Percentiles rank a stretch among this genome's conserved stretches.
phyloP scores from a whole-genome alignment of 768 basidiomycete genomes.

The Podaxis carcinomalis region DNA sequence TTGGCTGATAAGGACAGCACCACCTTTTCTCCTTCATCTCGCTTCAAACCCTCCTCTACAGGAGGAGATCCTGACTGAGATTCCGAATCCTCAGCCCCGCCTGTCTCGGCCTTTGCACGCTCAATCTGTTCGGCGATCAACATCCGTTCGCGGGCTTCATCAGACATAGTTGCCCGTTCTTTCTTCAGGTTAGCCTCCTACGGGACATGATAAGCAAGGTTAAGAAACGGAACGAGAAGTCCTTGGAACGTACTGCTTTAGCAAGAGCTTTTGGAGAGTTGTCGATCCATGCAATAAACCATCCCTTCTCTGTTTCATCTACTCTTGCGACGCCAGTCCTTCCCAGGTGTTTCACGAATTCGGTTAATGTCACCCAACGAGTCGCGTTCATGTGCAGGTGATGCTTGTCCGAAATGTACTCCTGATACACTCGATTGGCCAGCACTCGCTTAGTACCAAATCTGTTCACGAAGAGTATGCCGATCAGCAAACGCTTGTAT shows the following conservation, averaged over 20 bases:
- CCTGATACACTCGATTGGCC: conserved; percentile 95
- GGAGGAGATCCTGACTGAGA: conserved; percentile 24
- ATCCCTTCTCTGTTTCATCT: conserved; percentile 98
- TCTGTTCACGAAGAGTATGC: conserved; percentile 27
- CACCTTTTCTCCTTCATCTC: conserved; percentile 74
- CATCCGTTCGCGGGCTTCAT: conserved; percentile 90
- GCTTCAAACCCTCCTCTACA: conserved; percentile 59
- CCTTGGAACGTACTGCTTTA: conserved; percentile 57
- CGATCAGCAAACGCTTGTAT: conserved; percentile 3
- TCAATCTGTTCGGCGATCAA: conserved; percentile 93
- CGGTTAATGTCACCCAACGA: conserved; percentile 96
- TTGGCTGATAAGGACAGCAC: conserved; percentile 70
- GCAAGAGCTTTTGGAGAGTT: conserved; percentile 92
- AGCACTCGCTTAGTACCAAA: conserved; percentile 94
- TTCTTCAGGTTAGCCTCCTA: conserved; percentile 87
- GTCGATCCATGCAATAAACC: conserved; percentile 97
- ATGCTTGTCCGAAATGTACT: conserved; percentile 90
- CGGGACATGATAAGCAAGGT: conserved; percentile 7
- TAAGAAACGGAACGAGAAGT: not conserved
- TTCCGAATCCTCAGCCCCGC: conserved; percentile 22
- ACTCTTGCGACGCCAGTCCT: conserved; percentile 83
- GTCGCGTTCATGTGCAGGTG: conserved; percentile 99
- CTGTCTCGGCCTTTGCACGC: conserved; percentile 58
- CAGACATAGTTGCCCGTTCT: conserved; percentile 85
- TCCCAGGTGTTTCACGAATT: conserved; percentile 89